Evolutionary conservation across 2,329 filamentous ascomycete genomes (phyloP).

Genomic region (Salinomyces thailandicus): DNA sequence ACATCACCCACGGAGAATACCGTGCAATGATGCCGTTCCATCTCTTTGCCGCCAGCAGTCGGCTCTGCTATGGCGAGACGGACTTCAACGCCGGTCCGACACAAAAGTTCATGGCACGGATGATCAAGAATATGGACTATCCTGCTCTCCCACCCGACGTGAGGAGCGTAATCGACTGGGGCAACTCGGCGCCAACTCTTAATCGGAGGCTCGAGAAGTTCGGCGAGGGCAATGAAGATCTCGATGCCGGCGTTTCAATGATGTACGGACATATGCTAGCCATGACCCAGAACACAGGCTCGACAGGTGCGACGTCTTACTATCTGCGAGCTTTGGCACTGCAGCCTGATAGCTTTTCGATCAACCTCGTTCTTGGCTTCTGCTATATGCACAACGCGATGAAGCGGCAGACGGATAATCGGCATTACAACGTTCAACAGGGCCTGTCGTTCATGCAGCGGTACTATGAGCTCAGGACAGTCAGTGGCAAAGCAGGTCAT

Average conservation of each 20-base stretch:
- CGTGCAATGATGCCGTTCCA: conserved; percentile 75
- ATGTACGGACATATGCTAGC: conserved; percentile 78
- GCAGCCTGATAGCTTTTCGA: conserved; percentile 63
- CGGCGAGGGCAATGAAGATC: conserved; percentile 29
- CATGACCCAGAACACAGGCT: conserved; percentile 74
- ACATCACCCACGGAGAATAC: conserved; percentile 63
- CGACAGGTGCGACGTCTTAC: conserved; percentile 68
- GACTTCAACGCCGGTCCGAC: conserved; percentile 73
- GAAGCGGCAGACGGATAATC: conserved; percentile 80
- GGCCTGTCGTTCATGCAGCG: conserved; percentile 69
- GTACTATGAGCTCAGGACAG: conserved; percentile 54
- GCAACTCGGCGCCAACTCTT: conserved; percentile 30
- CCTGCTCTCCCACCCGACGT: conserved; percentile 46
- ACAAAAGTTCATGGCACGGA: conserved; percentile 83
- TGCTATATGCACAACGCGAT: conserved; percentile 81
- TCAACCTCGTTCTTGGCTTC: conserved; percentile 71
- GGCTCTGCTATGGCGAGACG: conserved; percentile 60
- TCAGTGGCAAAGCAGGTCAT: conserved; percentile 32
- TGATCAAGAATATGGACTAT: conserved; percentile 82
- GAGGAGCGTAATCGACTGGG: conserved; percentile 33
- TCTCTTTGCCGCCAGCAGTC: conserved; percentile 68
- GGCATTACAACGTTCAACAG: conserved; percentile 78
- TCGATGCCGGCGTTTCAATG: conserved; percentile 74
- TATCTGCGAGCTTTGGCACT: conserved; percentile 59
- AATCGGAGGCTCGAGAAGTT: conserved; percentile 18